phyloP scores from a whole-genome alignment of 2,329 filamentous ascomycete genomes.

The Trichothecium roseum region DNA sequence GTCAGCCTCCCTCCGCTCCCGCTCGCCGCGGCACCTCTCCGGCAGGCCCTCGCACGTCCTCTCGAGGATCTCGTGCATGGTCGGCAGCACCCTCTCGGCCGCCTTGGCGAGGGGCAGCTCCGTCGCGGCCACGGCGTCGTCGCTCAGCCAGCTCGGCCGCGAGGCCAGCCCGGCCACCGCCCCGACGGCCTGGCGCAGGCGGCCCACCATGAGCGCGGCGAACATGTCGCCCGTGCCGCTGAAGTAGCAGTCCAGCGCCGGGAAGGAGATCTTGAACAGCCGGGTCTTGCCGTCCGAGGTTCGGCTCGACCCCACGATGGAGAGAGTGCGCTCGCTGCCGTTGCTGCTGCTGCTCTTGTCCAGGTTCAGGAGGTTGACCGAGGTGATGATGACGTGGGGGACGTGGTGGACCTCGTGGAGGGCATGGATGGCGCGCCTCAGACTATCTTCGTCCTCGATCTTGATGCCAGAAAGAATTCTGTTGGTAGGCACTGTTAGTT shows the following conservation, averaged over 20 bases:
- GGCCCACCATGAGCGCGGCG: slow-evolving; percentile 77
- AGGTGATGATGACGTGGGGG: slow-evolving; percentile 89
- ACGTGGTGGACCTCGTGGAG: slow-evolving; percentile 68
- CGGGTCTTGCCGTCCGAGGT: slow-evolving; percentile 54
- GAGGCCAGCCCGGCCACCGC: slow-evolving; percentile 33
- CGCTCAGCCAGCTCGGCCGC: slow-evolving; percentile 62
- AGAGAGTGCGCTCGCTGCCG: slow-evolving; percentile 47
- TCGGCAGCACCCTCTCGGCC: slow-evolving; percentile 76
- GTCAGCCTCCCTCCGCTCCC: slow-evolving; percentile 23
- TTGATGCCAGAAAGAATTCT: slow-evolving; percentile 78
- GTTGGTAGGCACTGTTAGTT: slow-evolving; percentile 1
- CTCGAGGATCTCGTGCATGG: slow-evolving; percentile 78
- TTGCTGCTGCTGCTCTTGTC: too few species aligned
- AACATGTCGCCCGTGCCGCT: slow-evolving; percentile 98
- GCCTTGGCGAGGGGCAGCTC: slow-evolving; percentile 77
- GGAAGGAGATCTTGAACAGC: slow-evolving; percentile 82
- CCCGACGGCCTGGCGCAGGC: slow-evolving; percentile 72
- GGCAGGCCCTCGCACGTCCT: slow-evolving; percentile 58
- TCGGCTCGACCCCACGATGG: slow-evolving; percentile 69
- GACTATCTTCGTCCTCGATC: slow-evolving; percentile 63
- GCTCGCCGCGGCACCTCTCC: slow-evolving; percentile 32
- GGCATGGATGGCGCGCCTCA: slow-evolving; percentile 63
- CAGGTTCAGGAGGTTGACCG: slow-evolving; percentile 57
- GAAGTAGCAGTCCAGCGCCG: slow-evolving; percentile 86
- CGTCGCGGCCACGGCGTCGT: slow-evolving; percentile 55